Evolutionary conservation across 2,329 filamentous ascomycete species (phyloP).

Genomic region (Diaporthe capsici): DNA sequence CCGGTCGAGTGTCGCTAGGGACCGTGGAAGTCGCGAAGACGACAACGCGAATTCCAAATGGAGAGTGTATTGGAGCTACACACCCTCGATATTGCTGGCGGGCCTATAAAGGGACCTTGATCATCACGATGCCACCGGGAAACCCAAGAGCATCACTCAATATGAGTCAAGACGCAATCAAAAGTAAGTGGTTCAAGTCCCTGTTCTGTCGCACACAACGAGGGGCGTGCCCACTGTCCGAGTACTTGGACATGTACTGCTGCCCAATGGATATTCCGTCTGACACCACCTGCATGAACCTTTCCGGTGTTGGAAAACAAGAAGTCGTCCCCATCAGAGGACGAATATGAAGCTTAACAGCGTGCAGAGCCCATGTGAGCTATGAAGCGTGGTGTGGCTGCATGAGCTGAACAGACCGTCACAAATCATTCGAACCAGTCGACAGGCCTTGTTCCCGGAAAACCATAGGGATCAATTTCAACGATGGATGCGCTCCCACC

Average conservation of each 20-base stretch:
- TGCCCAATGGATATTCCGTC: background rate
- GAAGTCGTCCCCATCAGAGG: background rate
- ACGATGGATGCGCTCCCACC: background rate
- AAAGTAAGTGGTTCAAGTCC: background rate
- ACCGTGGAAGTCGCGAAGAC: background rate
- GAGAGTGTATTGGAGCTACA: background rate
- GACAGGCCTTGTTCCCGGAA: background rate
- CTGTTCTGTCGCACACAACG: background rate
- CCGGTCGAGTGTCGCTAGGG: background rate
- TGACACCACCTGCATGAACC: slow-evolving; percentile 5
- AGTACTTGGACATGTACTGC: background rate
- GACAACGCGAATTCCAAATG: background rate
- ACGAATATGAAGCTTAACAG: background rate
- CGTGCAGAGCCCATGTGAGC: background rate
- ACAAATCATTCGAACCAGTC: background rate
- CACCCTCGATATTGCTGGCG: background rate
- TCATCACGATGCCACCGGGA: background rate
- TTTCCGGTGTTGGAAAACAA: background rate
- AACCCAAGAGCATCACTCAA: too few relatives aligned
- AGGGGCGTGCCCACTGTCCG: background rate
- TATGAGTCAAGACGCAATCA: background rate
- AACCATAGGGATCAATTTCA: background rate
- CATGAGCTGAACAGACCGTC: background rate
- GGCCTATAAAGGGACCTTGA: background rate
- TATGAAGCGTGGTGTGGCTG: background rate